phyloP scores from a whole-genome alignment of 108 stramenopile genomes.

The Schizochytrium sp. region DNA sequence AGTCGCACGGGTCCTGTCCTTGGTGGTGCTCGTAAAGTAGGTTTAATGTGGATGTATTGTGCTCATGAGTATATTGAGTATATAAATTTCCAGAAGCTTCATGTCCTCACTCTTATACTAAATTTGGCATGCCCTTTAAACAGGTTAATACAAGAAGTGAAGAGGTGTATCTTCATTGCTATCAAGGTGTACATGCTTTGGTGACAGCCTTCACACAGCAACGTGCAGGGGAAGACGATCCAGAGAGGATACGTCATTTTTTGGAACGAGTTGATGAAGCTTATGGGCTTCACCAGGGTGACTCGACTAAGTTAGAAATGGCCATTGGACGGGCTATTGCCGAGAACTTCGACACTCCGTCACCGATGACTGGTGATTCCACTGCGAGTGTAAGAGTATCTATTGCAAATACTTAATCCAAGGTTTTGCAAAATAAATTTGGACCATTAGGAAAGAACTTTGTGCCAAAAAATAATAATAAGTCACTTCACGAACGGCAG shows the following conservation, averaged over 20 bases:
- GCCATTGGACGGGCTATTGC: not conserved
- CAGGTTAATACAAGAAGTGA: not conserved
- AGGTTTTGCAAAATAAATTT: no score
- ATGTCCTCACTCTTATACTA: no score
- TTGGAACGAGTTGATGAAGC: not conserved
- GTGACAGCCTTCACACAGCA: slow-evolving; percentile 14
- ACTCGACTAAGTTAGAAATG: not conserved
- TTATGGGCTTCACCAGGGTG: not conserved
- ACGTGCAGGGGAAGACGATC: not conserved
- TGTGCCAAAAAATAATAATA: no score
- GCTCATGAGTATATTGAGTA: not conserved
- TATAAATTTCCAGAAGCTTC: no score
- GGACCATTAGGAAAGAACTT: no score
- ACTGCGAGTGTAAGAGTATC: not conserved
- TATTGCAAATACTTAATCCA: no score
- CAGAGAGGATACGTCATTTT: slow-evolving; percentile 10
- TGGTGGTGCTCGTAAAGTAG: not conserved
- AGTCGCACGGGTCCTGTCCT: slow-evolving; percentile 39
- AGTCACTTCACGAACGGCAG: no score
- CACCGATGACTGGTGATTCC: not conserved
- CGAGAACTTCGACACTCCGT: slow-evolving; percentile 1
- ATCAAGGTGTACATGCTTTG: not conserved
- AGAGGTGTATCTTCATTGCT: slow-evolving; percentile 47
- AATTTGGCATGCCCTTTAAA: no score
- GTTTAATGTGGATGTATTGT: not conserved